Base-by-base conservation (phyloP, 495 filamentous ascomycete genomes). In the Tuber borchii region DNA sequence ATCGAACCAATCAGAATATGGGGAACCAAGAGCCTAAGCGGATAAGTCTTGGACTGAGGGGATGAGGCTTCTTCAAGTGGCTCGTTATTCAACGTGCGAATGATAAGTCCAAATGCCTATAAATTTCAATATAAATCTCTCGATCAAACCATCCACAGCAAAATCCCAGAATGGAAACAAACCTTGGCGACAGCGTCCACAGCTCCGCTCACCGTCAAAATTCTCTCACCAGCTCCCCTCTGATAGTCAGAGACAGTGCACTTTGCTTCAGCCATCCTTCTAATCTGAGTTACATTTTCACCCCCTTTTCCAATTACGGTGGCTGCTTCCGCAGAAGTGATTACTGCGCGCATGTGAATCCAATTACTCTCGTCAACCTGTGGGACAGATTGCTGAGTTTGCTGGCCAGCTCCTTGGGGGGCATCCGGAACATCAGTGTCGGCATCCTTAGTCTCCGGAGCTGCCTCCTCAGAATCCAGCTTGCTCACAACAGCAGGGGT, bases 161-260 rank as follows among this genome's bases (percentile, higher is more conserved):
- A 79, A 40, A 39, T 68, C 75, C 40, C 40, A 69, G 69, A 75
- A 61, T 71, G 71, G 74, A 75, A 73, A 84, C 87, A 78, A 89
- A 97, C 95, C 90, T 99, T 99, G 76, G 95, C 96, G 80, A 94
- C 93, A 75, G 94, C 94, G 86, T 99, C 95, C 74, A 97, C 95
- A 75, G 90, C 89, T 74, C 95, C 95, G 85, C 93, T 97, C 73
- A 99, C 96, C 44, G 95, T 99, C 82, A 99, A 86, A 79, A 99
- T 97, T 83, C 95, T 91, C 85, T 99, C 95, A 42, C 97, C 93
- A 46, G 95, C 95, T 78, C 95, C 95, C 80, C 96, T 92, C 81
- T 95, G 90, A 82, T 98, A 99, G 84, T 99, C 95, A 86, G 94
- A 97, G 78, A 99, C 94, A 45, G 96, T 98, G 86, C 95, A 98